Evolutionary conservation across 139 green algal genomes (phyloP), one percentile per base, ranked within the genome.

Genomic region (Tetratostichococcus sp.): DNA sequence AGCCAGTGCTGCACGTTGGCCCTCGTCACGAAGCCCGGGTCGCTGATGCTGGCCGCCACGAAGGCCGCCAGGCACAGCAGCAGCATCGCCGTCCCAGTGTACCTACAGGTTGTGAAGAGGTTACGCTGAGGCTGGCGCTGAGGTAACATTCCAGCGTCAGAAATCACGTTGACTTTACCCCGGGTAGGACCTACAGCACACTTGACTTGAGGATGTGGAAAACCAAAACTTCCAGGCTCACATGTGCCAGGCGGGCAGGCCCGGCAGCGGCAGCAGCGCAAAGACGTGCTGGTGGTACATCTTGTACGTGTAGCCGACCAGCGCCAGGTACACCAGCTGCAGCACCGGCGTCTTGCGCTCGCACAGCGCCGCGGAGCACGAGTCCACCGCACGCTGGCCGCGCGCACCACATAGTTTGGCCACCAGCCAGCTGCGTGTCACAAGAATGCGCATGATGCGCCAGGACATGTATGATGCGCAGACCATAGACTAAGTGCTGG

Each of bases 251-350:
- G 28, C 23, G 22, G 83, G 71, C 1, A 78, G 30, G 30, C 62
- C 62, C n/a, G 78, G 75, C 28, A 77, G 35, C 1, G 81, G 80
- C 23, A 88, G 78, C 75, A 85, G 32, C 34, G 79, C 73, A 22
- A 89, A 86, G 26, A 89, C 30, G 22, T 78, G 42, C 31, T 39
- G n/a, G 34, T 26, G 66, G 67, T 72, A 80, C 25, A 75, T 4
- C 19, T 77, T 74, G 58, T 82, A 88, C 19, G 65, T 77, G 16
- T 31, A 72, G n/a, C 31, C 43, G 22, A 89, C n/a, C 22, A 89
- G 67, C 0, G 26, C 35, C 35, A 80, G 28, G 67, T 88, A 89
- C 6, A 88, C 66, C 1, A 87, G 0, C 69, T 88, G 84, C 50
- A 86, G 71, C 1, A 73, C 30, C 26, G 84, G 84, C 50, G 85